These are phyloP conservation scores for Oldenlandia corymbosa DNA, from an alignment of 257 asterid species.

Conservation along the genomic window DNA sequence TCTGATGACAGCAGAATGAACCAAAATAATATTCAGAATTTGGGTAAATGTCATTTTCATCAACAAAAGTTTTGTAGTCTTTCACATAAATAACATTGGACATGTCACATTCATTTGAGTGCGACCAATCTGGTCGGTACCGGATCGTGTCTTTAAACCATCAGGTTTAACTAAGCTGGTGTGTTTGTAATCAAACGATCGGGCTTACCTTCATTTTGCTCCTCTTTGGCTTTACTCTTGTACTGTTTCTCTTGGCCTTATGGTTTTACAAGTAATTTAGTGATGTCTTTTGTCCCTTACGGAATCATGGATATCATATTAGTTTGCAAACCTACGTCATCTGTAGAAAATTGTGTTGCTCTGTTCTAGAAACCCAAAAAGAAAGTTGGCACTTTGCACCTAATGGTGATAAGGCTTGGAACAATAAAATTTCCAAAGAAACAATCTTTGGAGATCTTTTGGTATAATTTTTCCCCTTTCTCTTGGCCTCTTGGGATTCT, in stretches of 20 bases:
- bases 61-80: conserved; percentile 4
- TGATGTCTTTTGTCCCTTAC: background rate
- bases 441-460: background rate
- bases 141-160: background rate
- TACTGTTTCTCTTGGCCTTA: background rate
- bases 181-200: background rate
- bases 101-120: background rate
- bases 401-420: conserved; percentile 11
- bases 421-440: background rate
- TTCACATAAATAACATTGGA: conserved; percentile 3
- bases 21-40: conserved; percentile 1
- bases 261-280: background rate
- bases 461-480: background rate
- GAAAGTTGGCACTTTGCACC: conserved; percentile 2
- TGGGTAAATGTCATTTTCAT: conserved; percentile 29
- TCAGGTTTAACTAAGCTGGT: background rate
- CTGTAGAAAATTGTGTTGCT: background rate
- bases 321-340: background rate
- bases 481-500: background rate
- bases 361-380: background rate
- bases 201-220: background rate
- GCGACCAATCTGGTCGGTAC: background rate
- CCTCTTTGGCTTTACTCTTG: background rate
- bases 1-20: background rate
- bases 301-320: background rate